Conservation (phyloP, 352 stramenopile genomes). For the Pythium pyrilobum region DNA sequence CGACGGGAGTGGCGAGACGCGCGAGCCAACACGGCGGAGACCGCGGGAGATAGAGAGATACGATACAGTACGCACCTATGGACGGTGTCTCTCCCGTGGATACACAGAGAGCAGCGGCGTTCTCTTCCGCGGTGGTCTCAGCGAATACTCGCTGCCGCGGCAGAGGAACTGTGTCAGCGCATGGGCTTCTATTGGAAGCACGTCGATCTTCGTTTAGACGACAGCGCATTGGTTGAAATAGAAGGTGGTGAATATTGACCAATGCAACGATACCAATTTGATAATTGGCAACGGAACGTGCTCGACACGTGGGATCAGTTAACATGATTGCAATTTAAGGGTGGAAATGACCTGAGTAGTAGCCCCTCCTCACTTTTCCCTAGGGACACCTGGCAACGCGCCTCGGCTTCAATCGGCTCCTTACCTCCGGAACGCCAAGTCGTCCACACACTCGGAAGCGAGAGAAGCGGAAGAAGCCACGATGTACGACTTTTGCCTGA, state of each 20-base stretch:
- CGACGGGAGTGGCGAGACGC: background rate
- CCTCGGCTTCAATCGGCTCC: slow-evolving; percentile 11
- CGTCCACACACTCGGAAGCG: no score
- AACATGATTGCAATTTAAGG: no score
- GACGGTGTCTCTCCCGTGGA: no score
- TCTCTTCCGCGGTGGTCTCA: slow-evolving; percentile 2
- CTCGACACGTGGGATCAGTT: no score
- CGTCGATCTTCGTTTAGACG: slow-evolving; percentile 4
- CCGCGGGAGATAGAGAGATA: no score
- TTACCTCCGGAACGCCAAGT: slow-evolving; percentile 1
- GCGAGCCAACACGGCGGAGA: background rate
- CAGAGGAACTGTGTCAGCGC: background rate
- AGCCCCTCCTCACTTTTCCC: background rate
- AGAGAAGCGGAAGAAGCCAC: background rate
- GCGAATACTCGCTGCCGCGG: background rate
- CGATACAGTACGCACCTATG: no score
- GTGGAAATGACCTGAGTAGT: no score
- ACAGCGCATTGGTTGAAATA: slow-evolving; percentile 2
- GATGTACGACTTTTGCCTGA: slow-evolving; percentile 89
- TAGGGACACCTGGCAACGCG: background rate
- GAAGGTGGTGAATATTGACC: no score
- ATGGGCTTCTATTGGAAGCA: slow-evolving; percentile 13
- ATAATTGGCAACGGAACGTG: no score
- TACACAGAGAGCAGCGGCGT: background rate
- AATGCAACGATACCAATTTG: no score